These are phyloP conservation scores for Tetrahymena borealis DNA, from an alignment of 73 alveolate species.

Conservation along the genomic window DNA sequence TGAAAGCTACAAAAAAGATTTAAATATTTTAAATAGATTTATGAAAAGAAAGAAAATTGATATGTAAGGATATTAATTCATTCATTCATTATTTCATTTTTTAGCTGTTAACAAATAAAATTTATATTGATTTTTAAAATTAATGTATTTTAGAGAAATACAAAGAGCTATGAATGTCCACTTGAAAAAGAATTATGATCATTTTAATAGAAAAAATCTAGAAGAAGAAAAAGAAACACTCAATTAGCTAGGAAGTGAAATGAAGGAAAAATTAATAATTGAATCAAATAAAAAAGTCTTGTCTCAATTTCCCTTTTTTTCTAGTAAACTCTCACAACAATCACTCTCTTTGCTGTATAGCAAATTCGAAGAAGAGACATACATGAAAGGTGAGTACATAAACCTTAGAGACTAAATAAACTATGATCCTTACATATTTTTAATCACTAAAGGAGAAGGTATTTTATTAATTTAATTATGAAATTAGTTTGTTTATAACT, in stretches of 20 bases:
- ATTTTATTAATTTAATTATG: not conserved
- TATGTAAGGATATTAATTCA: not conserved
- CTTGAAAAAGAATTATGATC: not conserved
- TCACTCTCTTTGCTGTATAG: not conserved
- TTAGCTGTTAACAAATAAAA: too few relatives aligned
- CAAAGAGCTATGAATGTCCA: not conserved
- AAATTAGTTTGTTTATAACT: not conserved
- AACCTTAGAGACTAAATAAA: not conserved
- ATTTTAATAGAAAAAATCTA: not conserved
- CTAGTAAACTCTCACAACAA: not conserved
- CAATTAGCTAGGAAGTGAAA: not conserved
- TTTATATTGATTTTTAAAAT: too few relatives aligned
- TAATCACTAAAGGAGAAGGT: not conserved
- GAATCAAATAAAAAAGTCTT: not conserved
- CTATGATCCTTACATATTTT: not conserved
- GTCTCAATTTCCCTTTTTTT: not conserved
- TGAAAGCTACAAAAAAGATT: not conserved
- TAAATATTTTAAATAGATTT: not conserved
- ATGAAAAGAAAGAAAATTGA: not conserved
- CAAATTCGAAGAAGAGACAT: not conserved
- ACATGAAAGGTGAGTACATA: not conserved
- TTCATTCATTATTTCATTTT: not conserved
- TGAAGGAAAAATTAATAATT: not conserved
- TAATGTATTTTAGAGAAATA: not conserved
- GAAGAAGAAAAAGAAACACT: not conserved